phyloP scores from a whole-genome alignment of 306 rosid species.

The Inga oerstediana region DNA sequence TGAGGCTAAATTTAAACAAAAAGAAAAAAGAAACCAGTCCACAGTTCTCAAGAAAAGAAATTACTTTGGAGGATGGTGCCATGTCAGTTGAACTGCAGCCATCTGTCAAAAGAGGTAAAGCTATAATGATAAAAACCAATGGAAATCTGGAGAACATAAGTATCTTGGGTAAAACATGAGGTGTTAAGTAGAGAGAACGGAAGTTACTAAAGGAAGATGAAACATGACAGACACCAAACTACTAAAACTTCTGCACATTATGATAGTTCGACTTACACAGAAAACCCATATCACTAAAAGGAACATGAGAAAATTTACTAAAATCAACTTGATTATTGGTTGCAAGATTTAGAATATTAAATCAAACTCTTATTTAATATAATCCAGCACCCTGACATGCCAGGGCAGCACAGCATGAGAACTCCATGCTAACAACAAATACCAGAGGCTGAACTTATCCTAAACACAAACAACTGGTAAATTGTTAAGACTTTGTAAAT shows the following conservation, averaged over 20 bases:
- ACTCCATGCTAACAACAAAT: background rate
- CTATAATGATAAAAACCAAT: conserved; percentile 23
- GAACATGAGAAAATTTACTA: background rate
- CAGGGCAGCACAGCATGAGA: background rate
- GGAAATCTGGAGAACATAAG: conserved; percentile 8
- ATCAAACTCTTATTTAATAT: conserved; percentile 1
- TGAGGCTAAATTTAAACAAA: conserved; percentile 19
- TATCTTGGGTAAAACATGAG: background rate
- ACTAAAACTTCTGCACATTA: conserved; percentile 14
- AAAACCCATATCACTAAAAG: background rate
- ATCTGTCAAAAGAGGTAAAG: conserved; percentile 45
- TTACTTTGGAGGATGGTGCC: conserved; percentile 43
- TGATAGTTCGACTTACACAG: conserved; percentile 6
- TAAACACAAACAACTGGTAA: conserved; percentile 4
- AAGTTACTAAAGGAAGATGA: background rate
- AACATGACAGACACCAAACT: background rate
- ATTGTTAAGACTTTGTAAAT: background rate
- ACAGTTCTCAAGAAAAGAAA: conserved; percentile 32
- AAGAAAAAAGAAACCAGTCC: conserved; percentile 33
- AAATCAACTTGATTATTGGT: conserved; percentile 1
- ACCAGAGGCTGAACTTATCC: background rate
- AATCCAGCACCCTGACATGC: conserved; percentile 6
- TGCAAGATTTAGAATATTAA: conserved; percentile 5
- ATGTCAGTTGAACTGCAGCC: conserved; percentile 36
- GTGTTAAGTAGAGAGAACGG: background rate